These are phyloP conservation scores for Westerdykella ornata DNA, from an alignment of 2,329 filamentous ascomycete genomes.

Conservation along the genomic window DNA sequence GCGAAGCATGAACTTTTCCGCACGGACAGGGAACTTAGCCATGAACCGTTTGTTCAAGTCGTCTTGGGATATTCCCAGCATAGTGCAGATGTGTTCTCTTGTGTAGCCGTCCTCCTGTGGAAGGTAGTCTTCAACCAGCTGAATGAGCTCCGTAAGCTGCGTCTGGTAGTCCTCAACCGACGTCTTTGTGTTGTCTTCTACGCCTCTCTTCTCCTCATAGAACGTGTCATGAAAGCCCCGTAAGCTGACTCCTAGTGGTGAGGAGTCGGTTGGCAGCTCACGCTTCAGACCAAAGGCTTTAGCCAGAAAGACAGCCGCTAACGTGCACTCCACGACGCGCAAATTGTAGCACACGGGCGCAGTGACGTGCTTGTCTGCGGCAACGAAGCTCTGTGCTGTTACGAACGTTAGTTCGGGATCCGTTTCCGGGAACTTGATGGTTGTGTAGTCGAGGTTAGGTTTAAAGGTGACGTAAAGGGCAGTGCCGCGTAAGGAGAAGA, in stretches of 20 bases:
- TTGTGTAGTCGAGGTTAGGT: conserved; percentile 66
- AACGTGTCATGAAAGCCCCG: conserved; percentile 81
- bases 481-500: conserved; percentile 79
- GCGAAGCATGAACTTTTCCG: conserved; percentile 77
- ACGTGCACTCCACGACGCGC: conserved; percentile 87
- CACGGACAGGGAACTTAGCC: conserved; percentile 81
- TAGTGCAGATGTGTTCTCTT: conserved; percentile 69
- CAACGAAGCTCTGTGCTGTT: conserved; percentile 89
- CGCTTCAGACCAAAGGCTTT: conserved; percentile 53
- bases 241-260: conserved; percentile 74
- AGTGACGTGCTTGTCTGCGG: conserved; percentile 89
- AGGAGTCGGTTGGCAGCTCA: conserved; percentile 66
- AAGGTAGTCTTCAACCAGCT: conserved; percentile 63
- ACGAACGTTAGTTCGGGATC: conserved; percentile 82
- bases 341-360: conserved; percentile 94
- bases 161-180: conserved; percentile 42
- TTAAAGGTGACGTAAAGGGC: conserved; percentile 88
- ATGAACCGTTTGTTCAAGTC: conserved; percentile 74
- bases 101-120: conserved; percentile 79
- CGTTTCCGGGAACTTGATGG: conserved; percentile 75
- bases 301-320: conserved; percentile 66
- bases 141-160: conserved; percentile 68
- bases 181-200: conserved; percentile 44
- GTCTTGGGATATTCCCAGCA: conserved; percentile 61
- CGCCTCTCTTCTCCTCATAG: conserved; percentile 52